Conservation (phyloP, 768 basidiomycete species). For the Macrocybe gigantea region DNA sequence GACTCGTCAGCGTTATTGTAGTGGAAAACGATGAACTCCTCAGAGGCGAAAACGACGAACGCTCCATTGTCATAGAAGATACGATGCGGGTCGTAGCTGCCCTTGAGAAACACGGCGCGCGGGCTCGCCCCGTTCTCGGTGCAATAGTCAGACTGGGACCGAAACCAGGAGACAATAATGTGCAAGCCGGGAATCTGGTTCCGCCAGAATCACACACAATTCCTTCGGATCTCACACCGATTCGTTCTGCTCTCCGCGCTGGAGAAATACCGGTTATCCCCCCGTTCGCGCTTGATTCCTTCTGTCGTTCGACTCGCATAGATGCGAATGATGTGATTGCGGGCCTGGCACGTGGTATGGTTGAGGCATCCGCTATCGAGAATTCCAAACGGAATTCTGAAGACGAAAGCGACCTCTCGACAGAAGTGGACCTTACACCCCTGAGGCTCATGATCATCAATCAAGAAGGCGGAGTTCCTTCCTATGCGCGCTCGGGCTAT, state of each 20-base stretch:
- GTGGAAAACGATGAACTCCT: conserved; percentile 80
- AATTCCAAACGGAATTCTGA: conserved; percentile 17
- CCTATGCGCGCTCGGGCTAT: conserved; percentile 90
- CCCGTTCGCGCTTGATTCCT: conserved; percentile 89
- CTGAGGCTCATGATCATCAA: conserved; percentile 97
- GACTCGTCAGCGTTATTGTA: conserved; percentile 92
- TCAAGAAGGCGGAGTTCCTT: conserved; percentile 93
- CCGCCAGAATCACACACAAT: conserved; percentile 76
- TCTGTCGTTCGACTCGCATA: conserved; percentile 79
- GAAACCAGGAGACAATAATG: conserved; percentile 41
- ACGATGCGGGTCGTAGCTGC: conserved; percentile 78
- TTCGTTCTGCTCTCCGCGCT: conserved; percentile 83
- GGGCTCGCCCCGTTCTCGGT: conserved; percentile 84
- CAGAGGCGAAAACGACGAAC: conserved; percentile 66
- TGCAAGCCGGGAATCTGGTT: conserved; percentile 24
- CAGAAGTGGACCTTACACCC: conserved; percentile 80
- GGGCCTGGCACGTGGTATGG: conserved; percentile 85
- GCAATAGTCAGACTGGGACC: conserved; percentile 82
- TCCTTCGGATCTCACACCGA: conserved; percentile 73
- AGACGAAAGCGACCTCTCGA: conserved; percentile 34
- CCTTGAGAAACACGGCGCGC: conserved; percentile 81
- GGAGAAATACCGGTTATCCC: conserved; percentile 96
- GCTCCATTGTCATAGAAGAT: conserved; percentile 65
- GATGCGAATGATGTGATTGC: conserved; percentile 85
- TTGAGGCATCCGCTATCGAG: conserved; percentile 37